Evolutionary conservation across 139 green algal species (phyloP), one percentile per base, ranked within the genome.

Genomic region (Tetraselmis chui): DNA sequence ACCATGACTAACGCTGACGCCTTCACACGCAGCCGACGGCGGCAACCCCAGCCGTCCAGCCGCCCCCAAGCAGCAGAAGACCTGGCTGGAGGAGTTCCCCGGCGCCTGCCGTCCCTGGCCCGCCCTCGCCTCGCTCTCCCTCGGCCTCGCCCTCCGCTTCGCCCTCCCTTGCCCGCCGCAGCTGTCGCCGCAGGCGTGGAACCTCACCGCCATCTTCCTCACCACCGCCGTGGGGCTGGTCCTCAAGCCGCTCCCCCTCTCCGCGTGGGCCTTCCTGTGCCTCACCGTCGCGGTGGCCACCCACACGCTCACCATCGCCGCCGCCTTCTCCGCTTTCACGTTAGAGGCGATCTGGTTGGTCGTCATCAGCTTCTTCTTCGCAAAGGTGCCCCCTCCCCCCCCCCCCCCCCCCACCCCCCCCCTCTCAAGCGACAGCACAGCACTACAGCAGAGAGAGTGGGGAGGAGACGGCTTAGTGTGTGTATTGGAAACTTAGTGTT

Each of bases 281-380:
- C 28, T 81, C 28, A 84, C 81, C 27, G 75, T 31, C n/a, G 75
- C 81, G 2, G 74, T 84, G 11, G 23, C 22, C 29, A 84, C 81
- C 30, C 29, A 76, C 22, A 81, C 81, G 31, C 75, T 81, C 24
- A 76, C 76, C 23, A 81, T 84, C 76, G 27, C 30, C 27, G 75
- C 31, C 26, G 75, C 81, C 59, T 84, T 84, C 81, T 45, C 27
- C 76, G 67, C 81, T 2, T 84, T 84, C 81, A 81, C 59, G 28
- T 26, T 75, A 1, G 81, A 84, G n/a, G 81, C 58, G 5, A 81
- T 84, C 81, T 84, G 81, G 81, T 32, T 84, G n/a, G 32, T 84
- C 23, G 75, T 81, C 31, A 81, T 80, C 75, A 75, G n/a, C 74
- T 84, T 84, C 81, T 84, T 84, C 81, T 28, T 84, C 23, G 79